Evolutionary conservation across 2,329 filamentous ascomycete species (phyloP), one percentile per base, ranked within the genome.

Genomic region (Bipolaris oryzae): DNA sequence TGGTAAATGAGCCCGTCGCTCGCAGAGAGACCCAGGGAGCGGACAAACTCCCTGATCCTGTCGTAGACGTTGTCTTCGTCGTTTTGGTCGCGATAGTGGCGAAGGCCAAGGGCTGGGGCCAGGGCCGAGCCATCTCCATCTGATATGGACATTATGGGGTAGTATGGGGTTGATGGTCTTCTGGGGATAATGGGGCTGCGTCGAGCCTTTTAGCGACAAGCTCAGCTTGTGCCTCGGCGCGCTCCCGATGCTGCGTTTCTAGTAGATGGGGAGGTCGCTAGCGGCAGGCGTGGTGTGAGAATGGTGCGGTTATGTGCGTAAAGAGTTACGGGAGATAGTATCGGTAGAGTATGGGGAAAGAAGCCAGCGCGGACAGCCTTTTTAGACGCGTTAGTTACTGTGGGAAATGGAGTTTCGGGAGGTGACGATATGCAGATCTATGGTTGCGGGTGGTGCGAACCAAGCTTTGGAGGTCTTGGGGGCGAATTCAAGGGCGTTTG

Each of bases 1-100:
- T 76, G 73, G 3, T 66, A 50, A 15, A 68, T 62, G 16, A 76
- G 62, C 7, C 61, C 55, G 7, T 67, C 59, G 43, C 64, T 68
- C 25, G 57, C 52, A 25, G 66, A 54, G 16, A 74, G 55, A 1
- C 65, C 67, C 7, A 73, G 57, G 23, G 54, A 50, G 18, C 61
- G 56, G 18, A 74, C 57, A 25, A 64, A 68, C 21, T 60, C 63
- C 33, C 60, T 64, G 47, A 74, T 61, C 20, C 58, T 55, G n/a
- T 62, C 53, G 52, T 60, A 61, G 55, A 61, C 58, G 37, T 51
- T 59, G 35, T 63, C 43, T 34, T 55, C 47, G 21, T 35, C 51
- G 44, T 54, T 39, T 25, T 58, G 47, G 35, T 37, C 45, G 31
- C 56, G 50, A 23, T 41, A 35, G 18, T 57, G 47, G 18, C 34